These are phyloP conservation scores for Phytophthora lateralis DNA, from an alignment of 352 stramenopile genomes.

Conservation along the genomic window DNA sequence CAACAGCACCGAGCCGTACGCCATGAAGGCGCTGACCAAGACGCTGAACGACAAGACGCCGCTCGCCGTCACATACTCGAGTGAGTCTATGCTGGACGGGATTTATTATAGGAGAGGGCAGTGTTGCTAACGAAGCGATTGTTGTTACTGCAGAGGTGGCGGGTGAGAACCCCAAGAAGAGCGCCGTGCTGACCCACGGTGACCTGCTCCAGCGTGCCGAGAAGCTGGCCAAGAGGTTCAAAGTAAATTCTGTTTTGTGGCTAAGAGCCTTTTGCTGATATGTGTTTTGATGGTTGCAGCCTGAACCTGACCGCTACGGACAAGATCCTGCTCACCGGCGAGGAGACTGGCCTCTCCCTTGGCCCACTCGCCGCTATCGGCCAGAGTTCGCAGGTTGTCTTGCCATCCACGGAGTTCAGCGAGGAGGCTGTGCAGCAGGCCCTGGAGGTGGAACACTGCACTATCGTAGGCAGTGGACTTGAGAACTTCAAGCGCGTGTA, in stretches of 20 bases:
- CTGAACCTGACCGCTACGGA: constrained; percentile 74
- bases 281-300: constrained; percentile 33
- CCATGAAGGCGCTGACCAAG: constrained; percentile 62
- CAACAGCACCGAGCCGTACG: constrained; percentile 77
- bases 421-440: constrained; percentile 75
- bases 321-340: constrained; percentile 84
- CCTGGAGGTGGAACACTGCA: constrained; percentile 79
- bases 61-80: constrained; percentile 77
- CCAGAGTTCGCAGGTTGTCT: constrained; percentile 77
- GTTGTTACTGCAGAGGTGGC: constrained; percentile 56
- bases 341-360: constrained; percentile 69
- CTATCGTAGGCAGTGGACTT: constrained; percentile 73
- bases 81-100: constrained; percentile 33
- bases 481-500: constrained; percentile 87
- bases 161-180: constrained; percentile 83
- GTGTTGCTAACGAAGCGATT: constrained; percentile 3
- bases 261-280: neutral
- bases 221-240: constrained; percentile 75
- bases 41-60: constrained; percentile 73
- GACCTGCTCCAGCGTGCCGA: constrained; percentile 79
- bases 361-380: constrained; percentile 76
- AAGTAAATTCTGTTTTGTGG: neutral
- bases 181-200: constrained; percentile 76
- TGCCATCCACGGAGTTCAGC: constrained; percentile 75
- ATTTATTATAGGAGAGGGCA: neutral